Evolutionary conservation across 2,329 filamentous ascomycete genomes (phyloP), one percentile per base, ranked within the genome.

Genomic region (Cladosporium oxysporum): DNA sequence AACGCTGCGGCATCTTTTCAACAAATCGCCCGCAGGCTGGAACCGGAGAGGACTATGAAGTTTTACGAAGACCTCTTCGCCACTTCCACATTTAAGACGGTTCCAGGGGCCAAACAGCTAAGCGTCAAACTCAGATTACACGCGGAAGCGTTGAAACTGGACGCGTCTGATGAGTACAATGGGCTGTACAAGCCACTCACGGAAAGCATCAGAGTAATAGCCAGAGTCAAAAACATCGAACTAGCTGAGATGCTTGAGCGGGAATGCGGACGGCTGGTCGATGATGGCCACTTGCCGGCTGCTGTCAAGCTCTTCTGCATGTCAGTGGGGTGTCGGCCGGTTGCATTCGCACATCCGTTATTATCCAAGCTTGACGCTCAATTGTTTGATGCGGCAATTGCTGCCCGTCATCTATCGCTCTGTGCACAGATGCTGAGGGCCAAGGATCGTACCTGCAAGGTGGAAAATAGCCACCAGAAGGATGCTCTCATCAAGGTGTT

Each of bases 251-350:
- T 57, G 4, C 33, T 63, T 33, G 26, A 26, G 10, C 23, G 28
- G 26, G 50, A 63, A 49, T 63, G 61, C 37, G 44, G 26, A 26
- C 18, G 18, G 18, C 50, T 63, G 16, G 6, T 57, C 3, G 35
- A 55, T 10, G 11, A 26, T 4, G n/a, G n/a, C 11, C 23, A 63
- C 33, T 35, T 63, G 5, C 5, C 16, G 2, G 21, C 61, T 31
- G 61, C 61, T 5, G 50, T 63, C 26, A 55, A 55, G 47, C 61
- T 63, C 12, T 57, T 37, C 35, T 57, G 50, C n/a, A 29, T 29
- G 49, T n/a, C 50, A 10, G 33, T 55, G 35, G 10, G 16, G 10
- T 21, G 11, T 7, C 47, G 28, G 49, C 21, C 3, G 11, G 41
- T 18, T 18, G 10, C 8, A 5, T 18, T n/a, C 21, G 14, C 8